Evolutionary conservation across 805 yeast genomes (phyloP).

Genomic region (Lipomyces mesembrius): DNA sequence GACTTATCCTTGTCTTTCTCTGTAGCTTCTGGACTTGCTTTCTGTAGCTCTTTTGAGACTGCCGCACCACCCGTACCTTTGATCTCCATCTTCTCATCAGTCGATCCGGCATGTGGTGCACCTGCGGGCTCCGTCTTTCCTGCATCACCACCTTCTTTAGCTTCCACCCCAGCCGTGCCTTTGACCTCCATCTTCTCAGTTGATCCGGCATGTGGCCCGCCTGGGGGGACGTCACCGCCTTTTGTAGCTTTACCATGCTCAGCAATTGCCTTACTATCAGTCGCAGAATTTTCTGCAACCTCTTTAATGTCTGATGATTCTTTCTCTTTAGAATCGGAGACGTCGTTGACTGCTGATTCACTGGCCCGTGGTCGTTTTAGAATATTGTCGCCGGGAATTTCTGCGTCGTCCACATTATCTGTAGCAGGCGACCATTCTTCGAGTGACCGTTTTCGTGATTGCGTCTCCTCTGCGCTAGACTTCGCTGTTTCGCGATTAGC

Average conservation of each 20-base stretch:
- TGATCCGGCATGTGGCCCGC: neutral
- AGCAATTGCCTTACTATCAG: neutral
- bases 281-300: neutral
- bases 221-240: neutral
- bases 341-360: neutral
- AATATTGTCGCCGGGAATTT: neutral
- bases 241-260: neutral
- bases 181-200: neutral
- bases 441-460: neutral
- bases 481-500: neutral
- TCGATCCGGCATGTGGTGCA: neutral
- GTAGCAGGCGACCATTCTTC: neutral
- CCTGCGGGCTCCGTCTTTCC: neutral
- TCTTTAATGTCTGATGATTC: neutral
- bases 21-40: neutral
- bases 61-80: neutral
- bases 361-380: neutral
- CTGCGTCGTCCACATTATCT: neutral
- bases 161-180: neutral
- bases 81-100: neutral
- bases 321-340: neutral
- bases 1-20: neutral
- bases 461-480: neutral
- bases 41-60: constrained; percentile 5
- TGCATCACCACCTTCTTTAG: neutral